Percentiles rank a stretch among this genome's conserved stretches.
These are phyloP conservation scores for Ascochyta viciae-villosae DNA, from an alignment of 2,329 filamentous ascomycete genomes.

Conservation along the genomic window DNA sequence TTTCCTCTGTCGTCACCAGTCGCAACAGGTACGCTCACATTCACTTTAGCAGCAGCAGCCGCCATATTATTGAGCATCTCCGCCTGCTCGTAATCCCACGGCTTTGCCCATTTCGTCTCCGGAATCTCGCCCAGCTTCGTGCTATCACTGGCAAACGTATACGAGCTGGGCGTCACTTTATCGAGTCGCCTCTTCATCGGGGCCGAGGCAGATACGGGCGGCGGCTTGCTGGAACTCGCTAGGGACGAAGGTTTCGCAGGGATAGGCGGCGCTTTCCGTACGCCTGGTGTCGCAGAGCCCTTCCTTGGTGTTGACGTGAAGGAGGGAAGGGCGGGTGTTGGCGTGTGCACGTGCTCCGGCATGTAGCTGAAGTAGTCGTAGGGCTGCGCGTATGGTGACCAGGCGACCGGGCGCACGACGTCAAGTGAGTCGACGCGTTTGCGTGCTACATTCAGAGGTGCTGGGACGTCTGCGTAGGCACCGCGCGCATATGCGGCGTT, in stretches of 20 bases:
- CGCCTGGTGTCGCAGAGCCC: not conserved
- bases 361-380: slow-evolving; percentile 19
- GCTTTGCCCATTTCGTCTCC: slow-evolving; percentile 52
- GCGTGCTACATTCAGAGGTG: slow-evolving; percentile 6
- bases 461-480: not conserved
- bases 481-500: not conserved
- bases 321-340: slow-evolving; percentile 24
- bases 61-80: slow-evolving; percentile 52
- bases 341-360: slow-evolving; percentile 22
- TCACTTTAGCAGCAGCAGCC: slow-evolving; percentile 17
- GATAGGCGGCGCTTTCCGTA: slow-evolving; percentile 11
- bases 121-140: slow-evolving; percentile 59
- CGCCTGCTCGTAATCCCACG: slow-evolving; percentile 53
- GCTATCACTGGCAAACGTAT: slow-evolving; percentile 54
- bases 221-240: not conserved
- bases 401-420: slow-evolving; percentile 14
- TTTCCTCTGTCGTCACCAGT: slow-evolving; percentile 3
- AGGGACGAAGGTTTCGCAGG: slow-evolving; percentile 12
- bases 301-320: slow-evolving; percentile 22
- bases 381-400: slow-evolving; percentile 16
- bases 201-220: slow-evolving; percentile 2
- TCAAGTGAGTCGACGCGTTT: slow-evolving; percentile 34
- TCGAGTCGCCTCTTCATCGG: slow-evolving; percentile 40
- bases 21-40: not conserved
- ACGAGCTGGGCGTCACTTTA: slow-evolving; percentile 49